Base-by-base conservation (phyloP, 768 basidiomycete genomes). In the Pulveroboletus frians region DNA sequence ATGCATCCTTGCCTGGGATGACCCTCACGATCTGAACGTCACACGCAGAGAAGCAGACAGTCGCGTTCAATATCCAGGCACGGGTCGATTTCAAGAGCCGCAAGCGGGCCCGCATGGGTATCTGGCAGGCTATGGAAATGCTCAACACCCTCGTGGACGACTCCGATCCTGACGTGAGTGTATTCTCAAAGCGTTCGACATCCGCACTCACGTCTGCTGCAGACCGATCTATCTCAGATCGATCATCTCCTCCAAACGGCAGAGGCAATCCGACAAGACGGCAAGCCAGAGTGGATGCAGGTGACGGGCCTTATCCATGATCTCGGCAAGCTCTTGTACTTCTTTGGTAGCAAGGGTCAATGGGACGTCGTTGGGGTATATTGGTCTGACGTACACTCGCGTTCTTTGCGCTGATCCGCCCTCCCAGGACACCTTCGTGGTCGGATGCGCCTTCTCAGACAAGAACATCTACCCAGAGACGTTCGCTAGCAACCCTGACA, bases 231-330 rank as follows among this genome's bases (percentile, higher is more conserved):
- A 26, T 83, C 88, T 31, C 92, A 95, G 70, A 92, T 95, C 29
- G 88, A 92, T 58, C 92, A 95, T 63, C 76, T 94, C 3, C 76
- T 94, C 1, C 92, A 94, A 62, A 92, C 90, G 0, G 90, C 90
- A n/a, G 90, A 92, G 60, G 88, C 90, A 10, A 91, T 92, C 55
- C 77, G 90, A 39, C 74, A 78, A 20, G 90, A 92, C 53, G 89
- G 88, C 0, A 88, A 89, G 62, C 90, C 89, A 0, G 89, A 92
- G 54, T 92, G 89, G 89, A 91, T 92, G 89, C 88, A 91, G 72
- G 79, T 91, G 48, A 80, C 87, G 27, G 91, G 91, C 3, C 78
- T 93, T 17, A 77, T 92, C 35, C 92, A 94, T 60, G 92, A 94
- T 66, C 79, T 94, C 40, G 92, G 92, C 46, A 95, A 95, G 65